These are phyloP conservation scores for Hemisphaericaspora nanyangensis DNA, from an alignment of 805 yeast species.

Conservation along the genomic window DNA sequence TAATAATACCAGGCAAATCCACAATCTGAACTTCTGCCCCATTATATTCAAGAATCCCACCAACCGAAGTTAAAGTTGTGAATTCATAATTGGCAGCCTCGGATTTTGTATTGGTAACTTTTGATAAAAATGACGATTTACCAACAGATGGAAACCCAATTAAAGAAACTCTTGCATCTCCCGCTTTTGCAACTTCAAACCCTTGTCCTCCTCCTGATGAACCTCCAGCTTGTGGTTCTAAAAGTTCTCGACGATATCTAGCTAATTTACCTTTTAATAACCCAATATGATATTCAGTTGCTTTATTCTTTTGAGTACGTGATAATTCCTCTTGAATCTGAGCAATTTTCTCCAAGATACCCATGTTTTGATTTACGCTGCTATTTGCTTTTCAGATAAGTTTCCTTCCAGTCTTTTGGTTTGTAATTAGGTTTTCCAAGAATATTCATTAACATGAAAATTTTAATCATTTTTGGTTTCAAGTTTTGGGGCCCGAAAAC, in stretches of 20 bases:
- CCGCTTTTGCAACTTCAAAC: constrained; percentile 91
- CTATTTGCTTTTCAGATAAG: too few relatives aligned
- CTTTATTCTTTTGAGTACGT: constrained; percentile 94
- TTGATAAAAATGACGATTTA: constrained; percentile 83
- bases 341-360: constrained; percentile 63
- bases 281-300: constrained; percentile 96
- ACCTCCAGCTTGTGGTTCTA: constrained; percentile 83
- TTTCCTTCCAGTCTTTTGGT: too few relatives aligned
- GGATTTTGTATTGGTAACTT: constrained; percentile 88
- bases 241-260: constrained; percentile 80
- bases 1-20: constrained; percentile 96
- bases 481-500: not conserved
- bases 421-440: too few relatives aligned
- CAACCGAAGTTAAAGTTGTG: constrained; percentile 94
- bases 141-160: constrained; percentile 99
- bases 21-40: constrained; percentile 97
- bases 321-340: constrained; percentile 92
- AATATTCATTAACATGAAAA: too few relatives aligned
- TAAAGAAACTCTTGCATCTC: constrained; percentile 92
- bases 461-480: too few relatives aligned
- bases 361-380: too few relatives aligned
- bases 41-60: constrained; percentile 90
- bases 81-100: constrained; percentile 95
- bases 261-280: constrained; percentile 93
- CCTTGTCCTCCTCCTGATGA: constrained; percentile 79